Base-by-base conservation (phyloP, 306 rosid genomes). In the Erythrophleum fordii region DNA sequence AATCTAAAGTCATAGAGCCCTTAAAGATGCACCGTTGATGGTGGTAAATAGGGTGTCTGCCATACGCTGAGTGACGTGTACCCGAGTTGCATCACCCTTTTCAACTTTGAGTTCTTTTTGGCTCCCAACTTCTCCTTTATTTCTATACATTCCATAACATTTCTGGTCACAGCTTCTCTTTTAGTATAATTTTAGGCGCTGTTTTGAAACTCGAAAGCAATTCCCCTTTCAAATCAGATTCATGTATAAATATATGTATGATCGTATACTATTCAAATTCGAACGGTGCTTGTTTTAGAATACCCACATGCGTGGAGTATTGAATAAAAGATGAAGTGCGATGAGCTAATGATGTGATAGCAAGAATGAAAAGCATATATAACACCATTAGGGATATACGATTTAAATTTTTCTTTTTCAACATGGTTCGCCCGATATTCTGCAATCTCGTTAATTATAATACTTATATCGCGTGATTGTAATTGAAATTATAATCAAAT, bases 31-130 rank as follows among this genome's bases (percentile, higher is more conserved):
- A 87, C 94, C 94, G 94, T 88, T 25, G 83, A 88, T 88, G 88
- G 94, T 90, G 94, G 86, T 79, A 20, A 53, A 49, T 73, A 73
- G 22, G 84, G 90, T 88, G 92, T 86, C 92, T 85, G 92, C 92
- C 90, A 88, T 79, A 73, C 67, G 78, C 80, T 26, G 22, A 59
- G 29, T 75, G 80, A 83, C 67, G 82, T 58, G 31, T 51, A 28
- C 29, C 18, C 77, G 59, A 75, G 72, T 82, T 82, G 83, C 85
- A 76, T 87, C 92, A 78, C 81, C 73, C 44, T 61, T 52, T 52
- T 52, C 34, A 4, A n/a, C n/a, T n/a, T n/a, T n/a, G n/a, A n/a
- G n/a, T n/a, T n/a, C n/a, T n/a, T n/a, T n/a, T n/a, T n/a, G n/a
- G n/a, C 6, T 39, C 42, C 12, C 26, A 4, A 53, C 6, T 17